Conservation (phyloP, 768 basidiomycete genomes). For the Lactarius hengduanensis region DNA sequence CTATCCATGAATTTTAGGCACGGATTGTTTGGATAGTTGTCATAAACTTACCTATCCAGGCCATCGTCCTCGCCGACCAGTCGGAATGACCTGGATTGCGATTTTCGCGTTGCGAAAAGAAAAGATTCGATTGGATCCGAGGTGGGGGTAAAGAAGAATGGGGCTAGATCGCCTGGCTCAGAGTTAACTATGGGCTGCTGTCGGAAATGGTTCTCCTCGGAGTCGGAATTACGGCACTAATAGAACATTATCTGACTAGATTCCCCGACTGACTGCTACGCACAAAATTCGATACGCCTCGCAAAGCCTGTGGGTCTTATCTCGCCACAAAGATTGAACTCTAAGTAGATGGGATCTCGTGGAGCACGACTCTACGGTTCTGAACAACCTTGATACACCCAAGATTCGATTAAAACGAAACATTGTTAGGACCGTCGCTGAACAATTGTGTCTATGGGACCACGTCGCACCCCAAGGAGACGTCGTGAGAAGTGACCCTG, state of each 20-base stretch:
- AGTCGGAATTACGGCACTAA: constrained; percentile 19
- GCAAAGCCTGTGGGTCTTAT: constrained; percentile 22
- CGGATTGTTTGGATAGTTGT: constrained; percentile 27
- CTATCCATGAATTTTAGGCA: constrained; percentile 27
- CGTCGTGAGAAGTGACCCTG: not conserved
- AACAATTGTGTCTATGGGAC: not conserved
- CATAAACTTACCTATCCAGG: constrained; percentile 24
- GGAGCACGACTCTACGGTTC: not conserved
- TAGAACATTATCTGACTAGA: constrained; percentile 10
- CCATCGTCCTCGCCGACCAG: constrained; percentile 17
- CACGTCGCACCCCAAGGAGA: not conserved
- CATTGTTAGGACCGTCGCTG: not conserved
- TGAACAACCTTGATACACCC: not conserved
- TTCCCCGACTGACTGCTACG: not conserved
- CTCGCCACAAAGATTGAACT: constrained; percentile 16
- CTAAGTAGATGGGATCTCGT: constrained; percentile 13
- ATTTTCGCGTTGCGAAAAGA: constrained; percentile 20
- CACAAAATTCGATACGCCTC: constrained; percentile 2
- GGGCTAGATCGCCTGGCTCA: constrained; percentile 23
- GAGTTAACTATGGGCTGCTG: constrained; percentile 10
- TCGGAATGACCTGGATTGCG: constrained; percentile 9
- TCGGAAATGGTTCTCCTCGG: constrained; percentile 22
- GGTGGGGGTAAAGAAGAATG: constrained; percentile 17
- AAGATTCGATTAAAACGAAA: not conserved
- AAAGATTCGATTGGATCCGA: constrained; percentile 5